Evolutionary conservation across 192 early-diverging fungal species (phyloP), one percentile per base, ranked within the genome.

Genomic region (Gamsiella multidivaricata): DNA sequence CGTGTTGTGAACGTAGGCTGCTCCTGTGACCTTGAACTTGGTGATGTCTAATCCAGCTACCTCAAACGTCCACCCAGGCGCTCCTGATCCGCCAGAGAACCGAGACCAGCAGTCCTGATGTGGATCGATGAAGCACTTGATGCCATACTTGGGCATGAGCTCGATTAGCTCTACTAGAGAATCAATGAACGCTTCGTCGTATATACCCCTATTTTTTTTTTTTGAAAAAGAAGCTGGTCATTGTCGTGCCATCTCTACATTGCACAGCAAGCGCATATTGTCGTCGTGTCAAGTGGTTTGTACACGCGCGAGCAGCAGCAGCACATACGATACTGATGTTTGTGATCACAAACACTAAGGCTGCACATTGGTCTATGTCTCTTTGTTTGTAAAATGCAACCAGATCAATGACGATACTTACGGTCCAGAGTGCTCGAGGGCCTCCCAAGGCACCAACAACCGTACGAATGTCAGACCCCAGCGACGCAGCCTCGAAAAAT

Each of bases 51-150:
- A 52, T 2, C 93, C 94, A 9, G 85, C 90, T 1, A 90, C 86
- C 65, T 94, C 92, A 86, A 95, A 93, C 5, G 92, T 94, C 94
- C 94, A 95, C 25, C 84, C 91, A 32, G 94, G 94, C 36, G 94
- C 94, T 25, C 94, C 93, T 18, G 88, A 90, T 31, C 94, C 94
- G 8, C 94, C 93, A 14, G 90, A 91, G 66, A 88, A 94, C 22
- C 89, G 71, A 25, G 88, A 90, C 88, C 89, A 91, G 52, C 90
- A 91, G 73, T 95, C 94, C 64, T 95, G 94, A 80, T 95, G 94
- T 6, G 94, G 94, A 85, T 95, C 91, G 50, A 95, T 93, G 32
- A 95, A 92, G 67, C 91, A 93, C 66, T 91, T 88, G 56, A 95
- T 87, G 5, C 92, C 94, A 82, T 92, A 91, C 49, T 86, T 70